Evolutionary conservation across 129 eudicot species (phyloP).

Genomic region (Oenanthe sinensis): DNA sequence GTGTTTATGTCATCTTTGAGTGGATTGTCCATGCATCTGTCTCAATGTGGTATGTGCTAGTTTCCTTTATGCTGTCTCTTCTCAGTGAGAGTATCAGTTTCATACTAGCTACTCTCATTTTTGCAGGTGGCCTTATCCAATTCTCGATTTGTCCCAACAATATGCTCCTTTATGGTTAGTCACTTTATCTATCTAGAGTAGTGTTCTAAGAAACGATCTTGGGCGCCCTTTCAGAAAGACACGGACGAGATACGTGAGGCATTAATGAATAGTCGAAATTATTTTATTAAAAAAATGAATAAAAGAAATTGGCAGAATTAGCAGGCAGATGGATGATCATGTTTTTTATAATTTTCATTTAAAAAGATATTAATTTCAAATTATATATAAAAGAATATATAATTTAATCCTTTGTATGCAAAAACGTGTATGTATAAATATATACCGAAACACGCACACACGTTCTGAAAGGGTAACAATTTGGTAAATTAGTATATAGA

Average conservation of each 20-base stretch:
- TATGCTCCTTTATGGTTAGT: slow-evolving; percentile 72
- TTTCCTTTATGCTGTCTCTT: background rate
- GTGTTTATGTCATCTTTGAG: slow-evolving; percentile 58
- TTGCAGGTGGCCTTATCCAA: slow-evolving; percentile 95
- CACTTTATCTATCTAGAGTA: background rate
- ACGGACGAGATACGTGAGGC: background rate
- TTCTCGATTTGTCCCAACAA: slow-evolving; percentile 50
- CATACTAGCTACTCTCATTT: background rate
- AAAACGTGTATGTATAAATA: background rate
- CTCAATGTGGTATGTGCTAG: slow-evolving; percentile 46
- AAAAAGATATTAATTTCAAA: no score
- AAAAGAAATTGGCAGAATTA: background rate
- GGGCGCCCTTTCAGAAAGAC: background rate
- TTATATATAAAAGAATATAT: no score
- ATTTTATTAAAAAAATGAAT: background rate
- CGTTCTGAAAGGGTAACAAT: no score
- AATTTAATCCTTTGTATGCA: background rate
- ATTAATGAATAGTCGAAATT: background rate
- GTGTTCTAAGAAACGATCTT: background rate
- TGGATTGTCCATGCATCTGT: slow-evolving; percentile 69
- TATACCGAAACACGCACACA: no score
- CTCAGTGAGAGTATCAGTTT: background rate
- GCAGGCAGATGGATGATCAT: background rate
- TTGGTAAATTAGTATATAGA: no score
- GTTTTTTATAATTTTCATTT: background rate